Base-by-base conservation (phyloP, 306 rosid genomes). In the Arachis stenosperma region DNA sequence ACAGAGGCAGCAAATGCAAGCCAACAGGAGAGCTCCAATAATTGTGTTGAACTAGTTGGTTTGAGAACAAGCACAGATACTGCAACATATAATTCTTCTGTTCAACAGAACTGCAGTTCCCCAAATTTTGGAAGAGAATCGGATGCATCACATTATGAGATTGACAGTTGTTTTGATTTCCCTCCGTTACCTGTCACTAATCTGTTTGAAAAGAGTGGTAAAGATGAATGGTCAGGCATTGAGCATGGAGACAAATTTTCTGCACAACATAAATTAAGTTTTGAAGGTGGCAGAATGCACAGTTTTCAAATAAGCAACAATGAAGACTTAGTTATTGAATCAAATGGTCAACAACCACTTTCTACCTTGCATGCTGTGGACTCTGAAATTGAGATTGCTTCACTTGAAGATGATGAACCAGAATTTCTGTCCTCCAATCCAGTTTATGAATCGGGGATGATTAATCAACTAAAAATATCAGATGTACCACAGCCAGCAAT, bases 251-350 rank as follows among this genome's bases (percentile, higher is more conserved):
- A 71, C 71, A 76, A 80, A 63, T 54, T 76, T 82, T 81, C 84
- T 59, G 67, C 61, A 27, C 84, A 51, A 50, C 71, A 12, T 57
- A 77, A 79, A 51, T 70, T 67, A 37, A 87, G 85, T 53, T 88
- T 82, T 82, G 84, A 87, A 76, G 89, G 75, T 70, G 85, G 83
- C 22, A 74, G 79, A 79, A 83, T 90, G 96, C 92, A 89, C 77
- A 86, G 84, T 85, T 93, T 93, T 81, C 83, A 84, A 81, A 82
- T 89, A 70, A 79, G 77, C 79, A 89, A 90, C 81, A 90, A 90
- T 53, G 86, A 64, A 74, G 93, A 93, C 58, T 80, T 90, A 81
- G 79, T 87, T 80, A 82, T 83, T 70, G 96, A 93, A 78, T 81
- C 89, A 65, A 88, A 81, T 73, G 70, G 77, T 69, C 79, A 80